Conservation (phyloP, 306 rosid genomes). For the Sicyos baderoa region DNA sequence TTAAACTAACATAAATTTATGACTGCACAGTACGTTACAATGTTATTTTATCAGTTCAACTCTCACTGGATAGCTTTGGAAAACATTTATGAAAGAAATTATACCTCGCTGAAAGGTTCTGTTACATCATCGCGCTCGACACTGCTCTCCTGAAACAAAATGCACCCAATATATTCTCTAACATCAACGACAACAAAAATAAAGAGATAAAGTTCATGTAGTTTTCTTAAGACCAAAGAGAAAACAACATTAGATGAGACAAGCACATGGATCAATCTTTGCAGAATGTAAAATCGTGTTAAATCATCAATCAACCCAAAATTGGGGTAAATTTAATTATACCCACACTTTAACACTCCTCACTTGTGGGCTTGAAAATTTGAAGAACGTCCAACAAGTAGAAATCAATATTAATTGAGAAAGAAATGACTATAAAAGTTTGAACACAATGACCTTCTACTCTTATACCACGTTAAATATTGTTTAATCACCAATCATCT, state of each 20-base stretch:
- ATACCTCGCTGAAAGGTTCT: conserved; percentile 98
- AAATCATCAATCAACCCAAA: too few species aligned
- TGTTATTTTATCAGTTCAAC: conserved; percentile 3
- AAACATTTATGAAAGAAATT: neutral
- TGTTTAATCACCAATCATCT: too few species aligned
- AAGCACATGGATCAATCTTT: neutral
- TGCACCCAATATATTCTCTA: conserved; percentile 7
- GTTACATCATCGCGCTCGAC: conserved; percentile 76
- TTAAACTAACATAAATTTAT: neutral
- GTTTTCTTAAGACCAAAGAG: neutral
- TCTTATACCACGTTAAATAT: too few species aligned
- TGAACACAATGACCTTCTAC: too few species aligned
- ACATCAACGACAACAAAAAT: conserved; percentile 5
- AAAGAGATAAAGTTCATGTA: neutral
- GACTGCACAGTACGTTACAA: neutral
- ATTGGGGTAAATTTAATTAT: too few species aligned
- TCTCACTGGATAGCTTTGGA: neutral
- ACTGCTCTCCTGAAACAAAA: conserved; percentile 75
- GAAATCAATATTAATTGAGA: too few species aligned
- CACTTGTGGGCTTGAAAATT: too few species aligned
- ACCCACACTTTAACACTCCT: too few species aligned
- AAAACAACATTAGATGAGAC: neutral
- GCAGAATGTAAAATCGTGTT: too few species aligned
- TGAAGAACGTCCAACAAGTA: too few species aligned
- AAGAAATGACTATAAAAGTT: too few species aligned